phyloP scores from a whole-genome alignment of 140 eudicot species.

The Cichorium intybus region DNA sequence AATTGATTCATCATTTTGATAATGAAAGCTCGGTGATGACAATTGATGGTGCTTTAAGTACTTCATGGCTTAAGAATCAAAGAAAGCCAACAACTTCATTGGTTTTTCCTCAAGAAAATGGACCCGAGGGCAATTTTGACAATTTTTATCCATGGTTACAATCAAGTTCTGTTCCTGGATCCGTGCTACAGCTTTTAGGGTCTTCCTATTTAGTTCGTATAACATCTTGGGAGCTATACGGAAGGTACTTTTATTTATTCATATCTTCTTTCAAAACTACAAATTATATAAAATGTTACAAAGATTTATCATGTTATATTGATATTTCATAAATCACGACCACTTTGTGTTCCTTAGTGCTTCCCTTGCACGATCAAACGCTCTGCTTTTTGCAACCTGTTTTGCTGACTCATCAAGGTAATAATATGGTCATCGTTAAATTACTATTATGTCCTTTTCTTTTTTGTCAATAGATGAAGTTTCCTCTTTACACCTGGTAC shows the following conservation, averaged over 20 bases:
- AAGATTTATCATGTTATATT: too few species aligned
- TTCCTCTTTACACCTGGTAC: constrained; percentile 13
- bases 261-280: neutral
- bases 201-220: constrained; percentile 86
- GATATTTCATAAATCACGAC: constrained; percentile 1
- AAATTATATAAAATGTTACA: neutral
- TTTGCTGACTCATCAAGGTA: constrained; percentile 91
- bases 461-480: constrained; percentile 9
- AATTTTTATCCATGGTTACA: constrained; percentile 68
- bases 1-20: constrained; percentile 61
- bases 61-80: constrained; percentile 75
- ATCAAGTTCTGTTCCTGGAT: constrained; percentile 80
- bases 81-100: constrained; percentile 53
- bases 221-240: constrained; percentile 92
- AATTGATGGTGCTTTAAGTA: constrained; percentile 79
- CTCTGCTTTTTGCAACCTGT: constrained; percentile 83
- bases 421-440: constrained; percentile 4
- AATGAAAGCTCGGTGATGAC: constrained; percentile 56
- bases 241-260: constrained; percentile 48
- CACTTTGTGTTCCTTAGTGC: constrained; percentile 40
- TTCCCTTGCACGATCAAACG: constrained; percentile 72
- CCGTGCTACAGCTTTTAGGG: constrained; percentile 79
- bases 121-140: constrained; percentile 33
- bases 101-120: constrained; percentile 59
- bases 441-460: neutral